Conservation (phyloP, 345 rosid genomes). For the Erodium maritimum region DNA sequence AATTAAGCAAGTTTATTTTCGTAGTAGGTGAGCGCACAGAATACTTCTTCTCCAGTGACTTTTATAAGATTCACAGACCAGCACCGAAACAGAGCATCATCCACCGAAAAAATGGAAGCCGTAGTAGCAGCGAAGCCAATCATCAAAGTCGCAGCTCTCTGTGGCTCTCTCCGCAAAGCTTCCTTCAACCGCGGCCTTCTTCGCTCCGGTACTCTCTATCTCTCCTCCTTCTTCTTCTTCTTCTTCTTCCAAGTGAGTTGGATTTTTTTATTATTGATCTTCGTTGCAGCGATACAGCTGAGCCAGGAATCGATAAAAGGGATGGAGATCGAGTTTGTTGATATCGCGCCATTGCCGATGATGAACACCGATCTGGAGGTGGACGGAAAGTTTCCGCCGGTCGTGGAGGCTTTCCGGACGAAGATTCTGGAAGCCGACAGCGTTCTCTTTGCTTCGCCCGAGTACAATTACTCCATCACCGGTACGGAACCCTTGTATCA, state of each 20-base stretch:
- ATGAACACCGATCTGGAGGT: constrained; percentile 60
- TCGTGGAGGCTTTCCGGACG: constrained; percentile 52
- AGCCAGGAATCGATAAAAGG: constrained; percentile 30
- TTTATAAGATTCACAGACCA: not conserved
- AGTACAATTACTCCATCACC: constrained; percentile 60
- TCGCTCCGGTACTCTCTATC: constrained; percentile 59
- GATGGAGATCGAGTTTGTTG: constrained; percentile 38
- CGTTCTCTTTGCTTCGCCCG: constrained; percentile 69
- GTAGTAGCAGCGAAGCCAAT: constrained; percentile 24
- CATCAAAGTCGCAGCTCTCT: constrained; percentile 60
- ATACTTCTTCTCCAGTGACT: too few species aligned
- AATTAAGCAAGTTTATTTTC: too few species aligned
- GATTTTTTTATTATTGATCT: not conserved
- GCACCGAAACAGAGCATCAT: not conserved
- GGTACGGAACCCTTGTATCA: constrained; percentile 17
- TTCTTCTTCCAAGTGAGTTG: not conserved
- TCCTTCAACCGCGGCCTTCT: constrained; percentile 64
- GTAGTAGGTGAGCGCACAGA: too few species aligned
- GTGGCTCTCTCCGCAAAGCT: constrained; percentile 68
- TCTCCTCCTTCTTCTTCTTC: not conserved
- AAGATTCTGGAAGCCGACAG: constrained; percentile 52
- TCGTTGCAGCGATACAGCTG: constrained; percentile 29
- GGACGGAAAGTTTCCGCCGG: constrained; percentile 44
- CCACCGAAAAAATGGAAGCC: constrained; percentile 27
- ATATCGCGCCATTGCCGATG: constrained; percentile 54